Percentiles rank a stretch among this genome's conserved stretches.
Conservation (phyloP, 2,329 filamentous ascomycete species). For the Nemania serpens region DNA sequence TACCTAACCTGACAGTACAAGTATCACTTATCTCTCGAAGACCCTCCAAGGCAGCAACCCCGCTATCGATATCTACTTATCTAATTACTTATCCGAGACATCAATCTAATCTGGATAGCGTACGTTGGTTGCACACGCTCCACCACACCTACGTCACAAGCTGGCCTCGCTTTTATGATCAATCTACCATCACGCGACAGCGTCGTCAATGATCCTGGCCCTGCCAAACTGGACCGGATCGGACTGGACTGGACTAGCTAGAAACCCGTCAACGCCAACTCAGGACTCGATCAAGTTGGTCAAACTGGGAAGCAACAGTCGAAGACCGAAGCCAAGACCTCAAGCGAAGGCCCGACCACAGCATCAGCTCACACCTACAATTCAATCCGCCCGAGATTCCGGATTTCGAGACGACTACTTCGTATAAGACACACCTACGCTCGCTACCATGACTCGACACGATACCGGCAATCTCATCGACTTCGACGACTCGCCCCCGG, state of each 20-base stretch:
- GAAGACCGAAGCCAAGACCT: too few species aligned
- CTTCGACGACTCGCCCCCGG: conserved; percentile 35
- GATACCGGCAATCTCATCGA: conserved; percentile 40
- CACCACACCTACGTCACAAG: conserved; percentile 22
- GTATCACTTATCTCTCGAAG: too few species aligned
- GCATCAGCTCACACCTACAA: not conserved
- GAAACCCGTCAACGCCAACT: too few species aligned
- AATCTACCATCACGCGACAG: not conserved
- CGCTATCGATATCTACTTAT: not conserved
- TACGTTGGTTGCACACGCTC: too few species aligned
- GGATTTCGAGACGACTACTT: not conserved
- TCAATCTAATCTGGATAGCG: not conserved
- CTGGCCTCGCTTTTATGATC: not conserved
- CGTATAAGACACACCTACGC: too few species aligned
- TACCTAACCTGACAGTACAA: too few species aligned
- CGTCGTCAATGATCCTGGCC: not conserved
- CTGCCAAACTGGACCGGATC: not conserved
- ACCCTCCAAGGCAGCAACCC: too few species aligned
- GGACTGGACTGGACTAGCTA: too few species aligned
- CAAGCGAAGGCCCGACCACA: too few species aligned
- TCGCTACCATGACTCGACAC: conserved; percentile 32
- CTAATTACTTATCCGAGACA: not conserved
- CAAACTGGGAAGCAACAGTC: too few species aligned
- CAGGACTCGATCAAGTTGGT: too few species aligned
- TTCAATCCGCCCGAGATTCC: not conserved